Percentiles rank a stretch among this genome's conserved stretches.
phyloP scores from a whole-genome alignment of 169 alveolate species.

The Amoebophrya sp. region DNA sequence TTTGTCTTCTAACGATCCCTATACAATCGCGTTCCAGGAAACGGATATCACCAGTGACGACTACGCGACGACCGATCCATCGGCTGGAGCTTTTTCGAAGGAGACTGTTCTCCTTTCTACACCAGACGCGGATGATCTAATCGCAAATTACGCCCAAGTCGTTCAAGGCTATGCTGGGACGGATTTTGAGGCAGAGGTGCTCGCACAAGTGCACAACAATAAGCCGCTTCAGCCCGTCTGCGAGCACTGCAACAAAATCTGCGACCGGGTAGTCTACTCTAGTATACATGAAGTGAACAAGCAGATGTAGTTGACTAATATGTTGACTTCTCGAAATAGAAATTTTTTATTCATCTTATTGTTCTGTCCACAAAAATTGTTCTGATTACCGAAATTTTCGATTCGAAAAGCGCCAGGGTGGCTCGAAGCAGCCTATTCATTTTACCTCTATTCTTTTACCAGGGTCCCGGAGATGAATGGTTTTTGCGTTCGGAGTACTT shows the following conservation, averaged over 20 bases:
- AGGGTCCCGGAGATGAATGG: background rate
- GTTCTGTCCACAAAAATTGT: too few relatives aligned
- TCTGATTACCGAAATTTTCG: too few relatives aligned
- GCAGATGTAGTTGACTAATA: too few relatives aligned
- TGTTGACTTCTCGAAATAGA: too few relatives aligned
- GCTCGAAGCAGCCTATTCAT: too few relatives aligned
- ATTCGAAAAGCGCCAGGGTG: too few relatives aligned
- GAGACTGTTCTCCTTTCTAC: background rate
- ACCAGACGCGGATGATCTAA: background rate
- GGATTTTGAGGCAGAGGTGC: background rate
- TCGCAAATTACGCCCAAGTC: background rate
- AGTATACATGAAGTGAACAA: too few relatives aligned
- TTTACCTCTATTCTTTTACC: too few relatives aligned
- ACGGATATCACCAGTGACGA: background rate
- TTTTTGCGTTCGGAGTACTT: conserved; percentile 18
- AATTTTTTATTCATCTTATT: too few relatives aligned
- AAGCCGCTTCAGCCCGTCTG: conserved; percentile 13
- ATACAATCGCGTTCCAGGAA: background rate
- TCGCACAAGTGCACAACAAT: background rate
- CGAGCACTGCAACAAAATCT: conserved; percentile 19
- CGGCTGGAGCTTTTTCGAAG: background rate
- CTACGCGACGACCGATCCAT: background rate
- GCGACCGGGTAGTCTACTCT: too few relatives aligned
- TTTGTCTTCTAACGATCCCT: too few relatives aligned
- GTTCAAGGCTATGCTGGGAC: background rate